Evolutionary conservation across 2,329 filamentous ascomycete genomes (phyloP).

Genomic region (Paraphaeosphaeria sporulosa): DNA sequence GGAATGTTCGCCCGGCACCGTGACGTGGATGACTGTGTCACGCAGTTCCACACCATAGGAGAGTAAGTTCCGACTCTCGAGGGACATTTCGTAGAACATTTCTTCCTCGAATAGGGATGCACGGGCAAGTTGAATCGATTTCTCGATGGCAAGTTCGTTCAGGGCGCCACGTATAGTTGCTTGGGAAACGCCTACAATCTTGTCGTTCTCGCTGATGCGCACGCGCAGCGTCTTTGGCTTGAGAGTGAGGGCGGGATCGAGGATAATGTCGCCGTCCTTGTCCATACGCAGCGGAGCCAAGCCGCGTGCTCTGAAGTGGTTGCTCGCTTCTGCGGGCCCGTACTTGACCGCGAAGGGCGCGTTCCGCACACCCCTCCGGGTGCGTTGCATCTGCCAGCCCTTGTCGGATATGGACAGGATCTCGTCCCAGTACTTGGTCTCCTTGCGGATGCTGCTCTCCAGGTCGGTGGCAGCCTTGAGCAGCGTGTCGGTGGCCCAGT

Average conservation of each 20-base stretch:
- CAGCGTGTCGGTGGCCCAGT: constrained; percentile 76
- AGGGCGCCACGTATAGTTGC: constrained; percentile 36
- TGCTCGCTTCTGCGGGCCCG: constrained; percentile 79
- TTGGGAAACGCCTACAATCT: constrained; percentile 64
- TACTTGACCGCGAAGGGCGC: constrained; percentile 87
- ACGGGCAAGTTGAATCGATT: constrained; percentile 75
- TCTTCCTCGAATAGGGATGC: constrained; percentile 86
- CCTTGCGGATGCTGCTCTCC: constrained; percentile 77
- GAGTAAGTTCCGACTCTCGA: constrained; percentile 78
- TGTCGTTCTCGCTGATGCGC: constrained; percentile 65
- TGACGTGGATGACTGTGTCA: constrained; percentile 52
- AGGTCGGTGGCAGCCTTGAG: constrained; percentile 75
- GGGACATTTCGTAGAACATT: constrained; percentile 85
- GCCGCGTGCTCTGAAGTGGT: constrained; percentile 72
- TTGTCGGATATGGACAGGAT: constrained; percentile 80
- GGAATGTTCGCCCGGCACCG: constrained; percentile 26
- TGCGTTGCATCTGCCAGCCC: constrained; percentile 76
- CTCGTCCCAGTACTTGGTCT: constrained; percentile 89
- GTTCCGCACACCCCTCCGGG: constrained; percentile 61
- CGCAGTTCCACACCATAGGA: constrained; percentile 74
- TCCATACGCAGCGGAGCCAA: constrained; percentile 79
- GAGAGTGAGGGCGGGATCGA: constrained; percentile 71
- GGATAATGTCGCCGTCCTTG: constrained; percentile 74
- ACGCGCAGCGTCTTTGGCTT: constrained; percentile 71
- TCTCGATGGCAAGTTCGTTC: constrained; percentile 67